Evolutionary conservation across 1,139 yeast genomes (phyloP).

Genomic region (Suhomyces taliae): DNA sequence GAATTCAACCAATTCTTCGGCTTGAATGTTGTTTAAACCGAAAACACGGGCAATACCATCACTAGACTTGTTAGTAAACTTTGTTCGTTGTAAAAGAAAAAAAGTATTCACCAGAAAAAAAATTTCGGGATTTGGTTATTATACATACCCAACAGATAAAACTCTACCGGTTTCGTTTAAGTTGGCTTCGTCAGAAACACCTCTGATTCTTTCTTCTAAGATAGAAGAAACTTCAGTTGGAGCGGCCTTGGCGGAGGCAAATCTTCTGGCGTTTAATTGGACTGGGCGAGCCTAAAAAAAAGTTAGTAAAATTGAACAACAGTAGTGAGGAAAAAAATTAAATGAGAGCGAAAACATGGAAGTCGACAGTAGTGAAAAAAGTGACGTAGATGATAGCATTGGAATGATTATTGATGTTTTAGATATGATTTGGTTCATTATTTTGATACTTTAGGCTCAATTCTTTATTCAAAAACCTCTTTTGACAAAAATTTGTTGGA

Average conservation of each 20-base stretch:
- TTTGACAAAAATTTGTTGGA: no score
- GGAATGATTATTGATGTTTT: no score
- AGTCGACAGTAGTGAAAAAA: no score
- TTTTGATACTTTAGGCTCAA: no score
- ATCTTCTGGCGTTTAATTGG: constrained; percentile 64
- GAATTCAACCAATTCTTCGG: constrained; percentile 99
- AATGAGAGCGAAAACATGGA: background rate
- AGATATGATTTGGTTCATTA: no score
- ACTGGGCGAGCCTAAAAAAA: constrained; percentile 67
- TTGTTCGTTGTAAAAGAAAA: background rate
- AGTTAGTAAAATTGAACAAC: constrained; percentile 22
- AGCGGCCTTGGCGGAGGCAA: constrained; percentile 96
- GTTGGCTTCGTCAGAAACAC: constrained; percentile 96
- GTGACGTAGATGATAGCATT: no score
- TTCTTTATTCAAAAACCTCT: no score
- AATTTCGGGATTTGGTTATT: background rate
- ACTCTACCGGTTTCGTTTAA: constrained; percentile 99
- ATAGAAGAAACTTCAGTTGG: constrained; percentile 99
- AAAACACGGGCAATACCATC: constrained; percentile 99
- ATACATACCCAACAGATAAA: constrained; percentile 68
- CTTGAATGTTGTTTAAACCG: constrained; percentile 99
- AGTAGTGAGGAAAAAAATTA: background rate
- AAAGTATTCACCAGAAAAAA: background rate
- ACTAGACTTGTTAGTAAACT: constrained; percentile 42
- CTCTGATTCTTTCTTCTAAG: constrained; percentile 99